A percentile compares a stretch with the other conserved stretches of the same genome.
Evolutionary conservation across 306 rosid genomes (phyloP).

Genomic region (Sindora glabra): DNA sequence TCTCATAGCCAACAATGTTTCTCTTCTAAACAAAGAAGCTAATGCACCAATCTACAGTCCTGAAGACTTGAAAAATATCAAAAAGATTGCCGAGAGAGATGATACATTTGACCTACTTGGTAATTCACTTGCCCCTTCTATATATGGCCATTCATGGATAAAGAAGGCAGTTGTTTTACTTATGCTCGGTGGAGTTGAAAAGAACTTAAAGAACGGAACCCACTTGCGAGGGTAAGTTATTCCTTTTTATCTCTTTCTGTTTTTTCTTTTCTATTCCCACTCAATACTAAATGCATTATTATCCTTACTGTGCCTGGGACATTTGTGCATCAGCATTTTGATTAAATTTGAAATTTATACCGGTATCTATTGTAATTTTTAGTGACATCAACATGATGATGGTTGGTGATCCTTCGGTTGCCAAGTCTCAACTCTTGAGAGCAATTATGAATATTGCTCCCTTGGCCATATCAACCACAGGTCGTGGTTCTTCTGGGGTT

Average conservation of each 20-base stretch:
- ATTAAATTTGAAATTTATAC: background rate
- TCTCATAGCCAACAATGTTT: constrained; percentile 82
- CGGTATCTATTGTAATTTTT: constrained; percentile 16
- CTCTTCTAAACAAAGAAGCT: constrained; percentile 94
- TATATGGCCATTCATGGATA: constrained; percentile 95
- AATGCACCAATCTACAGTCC: constrained; percentile 80
- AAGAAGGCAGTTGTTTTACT: constrained; percentile 87
- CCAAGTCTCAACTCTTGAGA: constrained; percentile 94
- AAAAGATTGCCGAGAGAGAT: constrained; percentile 75
- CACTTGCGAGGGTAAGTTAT: constrained; percentile 89
- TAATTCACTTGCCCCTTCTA: constrained; percentile 93
- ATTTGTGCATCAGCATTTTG: background rate
- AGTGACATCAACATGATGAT: constrained; percentile 99
- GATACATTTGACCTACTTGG: constrained; percentile 92
- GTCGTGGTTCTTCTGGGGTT: constrained; percentile 98
- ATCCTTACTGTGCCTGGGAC: background rate
- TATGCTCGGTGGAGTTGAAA: constrained; percentile 97
- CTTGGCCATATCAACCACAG: constrained; percentile 93
- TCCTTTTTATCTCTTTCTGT: background rate
- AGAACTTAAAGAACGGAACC: constrained; percentile 94
- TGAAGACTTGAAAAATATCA: constrained; percentile 71
- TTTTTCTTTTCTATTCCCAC: background rate
- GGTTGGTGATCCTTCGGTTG: constrained; percentile 99
- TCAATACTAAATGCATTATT: background rate
- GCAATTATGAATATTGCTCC: constrained; percentile 97